Conservation (phyloP, 768 basidiomycete species). For the Rhodocollybia butyracea region DNA sequence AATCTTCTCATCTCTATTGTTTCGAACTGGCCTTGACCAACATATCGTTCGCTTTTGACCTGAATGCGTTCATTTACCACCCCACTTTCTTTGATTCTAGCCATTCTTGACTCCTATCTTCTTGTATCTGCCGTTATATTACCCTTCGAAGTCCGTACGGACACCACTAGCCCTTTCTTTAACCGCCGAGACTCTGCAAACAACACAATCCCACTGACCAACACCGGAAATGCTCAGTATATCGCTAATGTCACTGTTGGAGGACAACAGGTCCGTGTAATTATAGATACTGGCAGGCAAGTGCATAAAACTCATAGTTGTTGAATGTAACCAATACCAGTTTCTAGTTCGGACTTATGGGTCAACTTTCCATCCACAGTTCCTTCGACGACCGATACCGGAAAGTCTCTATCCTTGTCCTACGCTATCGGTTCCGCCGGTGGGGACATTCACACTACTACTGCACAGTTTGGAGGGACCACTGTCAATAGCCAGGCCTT, state of each 20-base stretch:
- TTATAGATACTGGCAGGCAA: slow-evolving; percentile 79
- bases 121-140: slow-evolving; percentile 33
- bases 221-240: slow-evolving; percentile 73
- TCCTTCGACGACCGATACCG: slow-evolving; percentile 37
- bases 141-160: slow-evolving; percentile 35
- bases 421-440: slow-evolving; percentile 69
- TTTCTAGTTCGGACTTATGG: slow-evolving; percentile 71
- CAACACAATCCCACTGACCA: slow-evolving; percentile 44
- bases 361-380: slow-evolving; percentile 39
- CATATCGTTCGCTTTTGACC: background rate
- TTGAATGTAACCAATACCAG: background rate
- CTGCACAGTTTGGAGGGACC: slow-evolving; percentile 52
- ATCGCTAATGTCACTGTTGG: slow-evolving; percentile 69
- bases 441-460: slow-evolving; percentile 57
- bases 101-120: slow-evolving; percentile 30
- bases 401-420: slow-evolving; percentile 49
- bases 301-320: slow-evolving; percentile 1
- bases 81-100: slow-evolving; percentile 39
- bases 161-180: slow-evolving; percentile 15
- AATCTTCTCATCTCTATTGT: background rate
- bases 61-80: slow-evolving; percentile 36
- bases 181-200: slow-evolving; percentile 26
- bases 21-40: background rate
- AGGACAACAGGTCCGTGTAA: slow-evolving; percentile 51
- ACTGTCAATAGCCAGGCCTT: slow-evolving; percentile 65